phyloP scores from a whole-genome alignment of 805 yeast genomes.

The Tetrapisispora pingtungensis region DNA sequence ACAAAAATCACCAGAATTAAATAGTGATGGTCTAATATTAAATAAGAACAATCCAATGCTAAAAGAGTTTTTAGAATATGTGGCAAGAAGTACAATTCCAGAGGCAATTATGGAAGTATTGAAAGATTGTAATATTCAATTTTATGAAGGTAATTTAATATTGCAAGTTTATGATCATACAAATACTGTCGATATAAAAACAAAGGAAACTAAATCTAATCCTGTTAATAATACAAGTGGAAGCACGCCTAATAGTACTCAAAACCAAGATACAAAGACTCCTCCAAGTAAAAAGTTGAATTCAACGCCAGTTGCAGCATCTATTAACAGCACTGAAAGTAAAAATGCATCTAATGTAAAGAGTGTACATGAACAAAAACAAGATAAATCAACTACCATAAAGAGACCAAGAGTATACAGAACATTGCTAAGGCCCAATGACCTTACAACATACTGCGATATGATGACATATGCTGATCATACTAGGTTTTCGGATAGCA shows the following conservation, averaged over 20 bases:
- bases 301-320: not conserved
- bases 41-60: slow-evolving; percentile 61
- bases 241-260: not conserved
- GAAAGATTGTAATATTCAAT: slow-evolving; percentile 71
- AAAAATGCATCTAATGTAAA: not conserved
- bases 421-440: slow-evolving; percentile 72
- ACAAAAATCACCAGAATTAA: slow-evolving; percentile 29
- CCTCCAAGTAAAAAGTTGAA: not conserved
- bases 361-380: not conserved
- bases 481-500: slow-evolving; percentile 64
- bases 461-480: slow-evolving; percentile 77
- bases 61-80: slow-evolving; percentile 68
- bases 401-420: slow-evolving; percentile 63
- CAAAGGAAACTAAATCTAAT: slow-evolving; percentile 8
- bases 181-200: slow-evolving; percentile 29
- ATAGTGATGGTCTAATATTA: slow-evolving; percentile 68
- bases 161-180: slow-evolving; percentile 84
- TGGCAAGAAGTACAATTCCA: slow-evolving; percentile 76
- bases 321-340: not conserved
- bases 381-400: slow-evolving; percentile 10
- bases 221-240: not conserved
- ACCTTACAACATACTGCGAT: slow-evolving; percentile 73
- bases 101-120: slow-evolving; percentile 82
- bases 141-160: slow-evolving; percentile 85
- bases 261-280: not conserved